Evolutionary conservation across 805 yeast species (phyloP).

Genomic region (Starmera dryadoides): DNA sequence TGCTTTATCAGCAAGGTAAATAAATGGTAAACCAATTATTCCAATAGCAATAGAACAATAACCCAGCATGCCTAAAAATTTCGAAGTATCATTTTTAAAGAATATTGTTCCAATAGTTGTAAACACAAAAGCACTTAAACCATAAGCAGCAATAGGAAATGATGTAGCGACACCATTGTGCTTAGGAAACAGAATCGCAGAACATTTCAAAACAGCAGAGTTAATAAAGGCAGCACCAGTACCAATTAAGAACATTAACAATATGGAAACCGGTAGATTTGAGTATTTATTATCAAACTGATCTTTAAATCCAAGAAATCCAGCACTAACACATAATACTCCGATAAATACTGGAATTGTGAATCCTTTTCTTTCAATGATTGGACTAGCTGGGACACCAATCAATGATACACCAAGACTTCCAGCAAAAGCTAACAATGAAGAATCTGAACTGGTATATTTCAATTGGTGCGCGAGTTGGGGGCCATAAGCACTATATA

Average conservation of each 20-base stretch:
- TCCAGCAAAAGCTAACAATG: slow-evolving; percentile 60
- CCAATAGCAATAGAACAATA: slow-evolving; percentile 34
- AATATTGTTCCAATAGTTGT: slow-evolving; percentile 47
- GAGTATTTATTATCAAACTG: slow-evolving; percentile 39
- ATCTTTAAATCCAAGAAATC: slow-evolving; percentile 47
- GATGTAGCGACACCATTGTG: slow-evolving; percentile 70
- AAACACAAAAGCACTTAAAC: slow-evolving; percentile 63
- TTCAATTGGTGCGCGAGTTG: slow-evolving; percentile 55
- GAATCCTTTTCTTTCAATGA: slow-evolving; percentile 61
- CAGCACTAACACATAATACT: slow-evolving; percentile 38
- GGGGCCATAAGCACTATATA: slow-evolving; percentile 74
- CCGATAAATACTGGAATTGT: slow-evolving; percentile 45
- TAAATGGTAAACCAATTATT: slow-evolving; percentile 38
- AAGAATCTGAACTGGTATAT: slow-evolving; percentile 56
- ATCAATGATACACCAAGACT: slow-evolving; percentile 53
- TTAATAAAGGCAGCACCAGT: slow-evolving; percentile 61
- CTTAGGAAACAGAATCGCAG: slow-evolving; percentile 62
- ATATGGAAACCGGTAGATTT: slow-evolving; percentile 33
- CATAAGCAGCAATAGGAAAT: slow-evolving; percentile 67
- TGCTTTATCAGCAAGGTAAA: slow-evolving; percentile 19
- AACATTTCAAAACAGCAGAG: slow-evolving; percentile 62
- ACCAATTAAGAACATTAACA: slow-evolving; percentile 51
- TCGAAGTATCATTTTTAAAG: slow-evolving; percentile 51
- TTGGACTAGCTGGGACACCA: slow-evolving; percentile 62
- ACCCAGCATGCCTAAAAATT: slow-evolving; percentile 41